Conservation (phyloP, 2,329 filamentous ascomycete species). For the Grosmannia clavigera region DNA sequence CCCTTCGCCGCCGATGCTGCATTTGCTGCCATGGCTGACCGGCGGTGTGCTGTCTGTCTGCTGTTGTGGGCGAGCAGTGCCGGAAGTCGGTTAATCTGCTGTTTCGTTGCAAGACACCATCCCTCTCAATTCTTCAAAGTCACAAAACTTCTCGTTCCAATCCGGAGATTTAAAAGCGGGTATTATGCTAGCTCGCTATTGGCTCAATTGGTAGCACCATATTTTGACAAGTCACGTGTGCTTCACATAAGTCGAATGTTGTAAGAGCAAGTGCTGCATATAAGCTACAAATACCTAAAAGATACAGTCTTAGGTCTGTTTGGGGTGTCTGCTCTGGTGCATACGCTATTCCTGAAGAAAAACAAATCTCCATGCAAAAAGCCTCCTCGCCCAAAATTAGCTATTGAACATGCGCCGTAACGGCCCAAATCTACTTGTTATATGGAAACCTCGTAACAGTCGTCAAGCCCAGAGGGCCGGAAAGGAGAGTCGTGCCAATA, state of each 20-base stretch:
- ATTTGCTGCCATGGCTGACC: constrained; percentile 13
- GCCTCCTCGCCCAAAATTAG: neutral
- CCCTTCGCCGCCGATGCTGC: constrained; percentile 25
- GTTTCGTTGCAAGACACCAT: neutral
- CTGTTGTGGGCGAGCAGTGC: neutral
- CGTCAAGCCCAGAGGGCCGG: neutral
- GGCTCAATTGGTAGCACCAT: neutral
- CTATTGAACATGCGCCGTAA: neutral
- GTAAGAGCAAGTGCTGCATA: neutral
- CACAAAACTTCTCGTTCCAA: constrained; percentile 2
- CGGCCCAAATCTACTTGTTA: neutral
- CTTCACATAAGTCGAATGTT: neutral
- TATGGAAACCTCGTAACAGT: neutral
- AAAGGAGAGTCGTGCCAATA: neutral
- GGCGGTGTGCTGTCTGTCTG: neutral
- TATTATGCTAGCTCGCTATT: neutral
- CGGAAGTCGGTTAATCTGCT: neutral
- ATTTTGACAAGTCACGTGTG: neutral
- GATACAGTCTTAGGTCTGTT: neutral
- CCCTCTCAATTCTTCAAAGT: neutral
- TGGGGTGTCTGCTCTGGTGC: neutral
- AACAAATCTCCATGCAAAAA: neutral
- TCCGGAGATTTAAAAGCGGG: constrained; percentile 5
- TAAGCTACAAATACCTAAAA: neutral
- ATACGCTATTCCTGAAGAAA: neutral